Conservation (phyloP, 2,329 filamentous ascomycete species). For the Exophiala viscosa region DNA sequence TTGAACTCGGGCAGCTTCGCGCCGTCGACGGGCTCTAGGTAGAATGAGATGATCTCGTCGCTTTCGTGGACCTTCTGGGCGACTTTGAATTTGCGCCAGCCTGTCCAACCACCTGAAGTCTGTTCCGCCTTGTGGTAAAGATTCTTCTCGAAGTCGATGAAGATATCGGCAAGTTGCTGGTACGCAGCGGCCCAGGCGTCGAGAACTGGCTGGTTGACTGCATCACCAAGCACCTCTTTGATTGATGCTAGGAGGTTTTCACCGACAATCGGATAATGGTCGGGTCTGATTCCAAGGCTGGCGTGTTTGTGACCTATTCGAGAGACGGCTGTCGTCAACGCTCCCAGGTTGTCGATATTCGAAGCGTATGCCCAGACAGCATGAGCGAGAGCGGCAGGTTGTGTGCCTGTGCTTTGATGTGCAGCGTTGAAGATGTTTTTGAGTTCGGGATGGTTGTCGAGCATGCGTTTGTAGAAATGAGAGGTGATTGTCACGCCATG, state of each 20-base stretch:
- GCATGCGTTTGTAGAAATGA: constrained; percentile 69
- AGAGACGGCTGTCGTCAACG: constrained; percentile 56
- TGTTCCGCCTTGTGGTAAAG: constrained; percentile 48
- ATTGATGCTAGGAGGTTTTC: constrained; percentile 67
- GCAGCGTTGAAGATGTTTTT: constrained; percentile 68
- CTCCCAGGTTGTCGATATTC: constrained; percentile 66
- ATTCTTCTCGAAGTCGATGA: constrained; percentile 63
- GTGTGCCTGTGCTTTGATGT: constrained; percentile 64
- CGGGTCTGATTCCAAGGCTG: constrained; percentile 63
- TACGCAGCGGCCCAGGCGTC: constrained; percentile 70
- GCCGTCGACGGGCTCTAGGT: constrained; percentile 61
- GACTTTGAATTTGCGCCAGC: constrained; percentile 66
- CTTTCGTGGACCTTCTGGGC: constrained; percentile 62
- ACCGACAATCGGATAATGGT: constrained; percentile 68
- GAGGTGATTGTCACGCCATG: constrained; percentile 66
- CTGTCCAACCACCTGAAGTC: constrained; percentile 52
- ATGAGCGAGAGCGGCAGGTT: constrained; percentile 65
- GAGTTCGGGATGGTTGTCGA: constrained; percentile 62
- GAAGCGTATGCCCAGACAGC: constrained; percentile 68
- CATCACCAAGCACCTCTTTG: constrained; percentile 62
- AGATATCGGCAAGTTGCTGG: constrained; percentile 67
- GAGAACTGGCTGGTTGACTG: constrained; percentile 61
- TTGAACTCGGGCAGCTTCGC: constrained; percentile 59
- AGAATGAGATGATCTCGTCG: constrained; percentile 67
- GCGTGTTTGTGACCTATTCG: constrained; percentile 75